Conservation (phyloP, 345 rosid species). For the Eucalyptus polybractea region DNA sequence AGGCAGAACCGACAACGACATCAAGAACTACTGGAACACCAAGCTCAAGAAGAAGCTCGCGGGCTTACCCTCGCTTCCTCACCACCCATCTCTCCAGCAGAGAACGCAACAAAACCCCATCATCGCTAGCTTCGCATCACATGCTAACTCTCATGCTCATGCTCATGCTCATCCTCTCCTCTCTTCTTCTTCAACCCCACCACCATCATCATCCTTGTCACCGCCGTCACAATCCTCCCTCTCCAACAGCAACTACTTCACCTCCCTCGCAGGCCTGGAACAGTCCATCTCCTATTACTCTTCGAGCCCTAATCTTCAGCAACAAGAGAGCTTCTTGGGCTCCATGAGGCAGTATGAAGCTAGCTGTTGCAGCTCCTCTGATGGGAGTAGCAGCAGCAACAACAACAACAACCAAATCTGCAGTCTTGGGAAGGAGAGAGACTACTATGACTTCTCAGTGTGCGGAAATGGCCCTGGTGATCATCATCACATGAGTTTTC, state of each 20-base stretch:
- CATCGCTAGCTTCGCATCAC: conserved; percentile 10
- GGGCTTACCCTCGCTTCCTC: not conserved
- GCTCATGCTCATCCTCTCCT: conserved; percentile 13
- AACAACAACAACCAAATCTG: not conserved
- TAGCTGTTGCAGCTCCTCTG: conserved; percentile 52
- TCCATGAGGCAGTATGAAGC: conserved; percentile 3
- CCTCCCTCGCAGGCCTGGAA: conserved; percentile 6
- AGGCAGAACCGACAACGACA: conserved; percentile 89
- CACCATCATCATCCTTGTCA: conserved; percentile 8
- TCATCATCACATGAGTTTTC: not conserved
- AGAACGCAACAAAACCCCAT: not conserved
- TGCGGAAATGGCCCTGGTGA: not conserved
- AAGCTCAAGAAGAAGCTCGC: conserved; percentile 82
- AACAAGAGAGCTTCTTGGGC: conserved; percentile 7
- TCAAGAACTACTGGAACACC: conserved; percentile 93
- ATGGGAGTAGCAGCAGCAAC: conserved; percentile 40
- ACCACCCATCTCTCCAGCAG: not conserved
- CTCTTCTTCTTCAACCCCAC: not conserved
- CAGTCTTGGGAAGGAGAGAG: not conserved
- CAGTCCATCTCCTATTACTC: not conserved
- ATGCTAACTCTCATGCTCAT: not conserved
- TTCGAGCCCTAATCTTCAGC: conserved; percentile 5
- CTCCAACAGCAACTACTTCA: not conserved
- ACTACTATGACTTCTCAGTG: not conserved
- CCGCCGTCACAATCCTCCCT: not conserved